phyloP scores from a whole-genome alignment of 169 alveolate genomes.

The Besnoitia besnoiti region DNA sequence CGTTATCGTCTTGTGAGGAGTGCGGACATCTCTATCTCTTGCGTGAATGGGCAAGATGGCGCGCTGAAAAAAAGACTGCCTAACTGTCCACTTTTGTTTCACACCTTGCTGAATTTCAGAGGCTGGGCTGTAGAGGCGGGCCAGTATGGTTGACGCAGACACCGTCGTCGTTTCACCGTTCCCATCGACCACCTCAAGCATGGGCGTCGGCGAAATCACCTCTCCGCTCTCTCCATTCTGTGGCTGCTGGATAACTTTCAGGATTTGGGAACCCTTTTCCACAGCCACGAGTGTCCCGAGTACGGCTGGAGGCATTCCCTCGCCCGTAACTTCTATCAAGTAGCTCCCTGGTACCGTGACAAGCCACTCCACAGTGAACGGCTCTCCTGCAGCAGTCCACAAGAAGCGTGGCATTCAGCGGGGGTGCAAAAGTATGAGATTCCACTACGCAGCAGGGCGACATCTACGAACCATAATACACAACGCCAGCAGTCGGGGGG shows the following conservation, averaged over 20 bases:
- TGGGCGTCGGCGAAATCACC: neutral
- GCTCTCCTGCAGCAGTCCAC: neutral
- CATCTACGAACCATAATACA: too few species aligned
- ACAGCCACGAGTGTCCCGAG: neutral
- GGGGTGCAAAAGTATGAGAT: too few species aligned
- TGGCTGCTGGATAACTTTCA: neutral
- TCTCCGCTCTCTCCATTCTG: neutral
- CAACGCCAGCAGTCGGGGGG: too few species aligned
- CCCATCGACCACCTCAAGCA: neutral
- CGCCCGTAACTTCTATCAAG: neutral
- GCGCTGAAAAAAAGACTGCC: too few species aligned
- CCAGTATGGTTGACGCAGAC: neutral
- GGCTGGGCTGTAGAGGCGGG: neutral
- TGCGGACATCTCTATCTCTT: too few species aligned
- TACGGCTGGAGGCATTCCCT: neutral
- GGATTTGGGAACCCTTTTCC: neutral
- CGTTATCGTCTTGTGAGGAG: too few species aligned
- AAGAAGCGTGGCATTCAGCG: too few species aligned
- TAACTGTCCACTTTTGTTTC: neutral
- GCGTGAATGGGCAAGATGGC: too few species aligned
- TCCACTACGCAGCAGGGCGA: too few species aligned
- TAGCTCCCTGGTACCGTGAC: neutral
- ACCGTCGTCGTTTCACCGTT: neutral
- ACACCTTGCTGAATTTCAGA: neutral
- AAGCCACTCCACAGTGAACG: neutral